Conservation (phyloP, 169 alveolate genomes). For the Theileria equi region DNA sequence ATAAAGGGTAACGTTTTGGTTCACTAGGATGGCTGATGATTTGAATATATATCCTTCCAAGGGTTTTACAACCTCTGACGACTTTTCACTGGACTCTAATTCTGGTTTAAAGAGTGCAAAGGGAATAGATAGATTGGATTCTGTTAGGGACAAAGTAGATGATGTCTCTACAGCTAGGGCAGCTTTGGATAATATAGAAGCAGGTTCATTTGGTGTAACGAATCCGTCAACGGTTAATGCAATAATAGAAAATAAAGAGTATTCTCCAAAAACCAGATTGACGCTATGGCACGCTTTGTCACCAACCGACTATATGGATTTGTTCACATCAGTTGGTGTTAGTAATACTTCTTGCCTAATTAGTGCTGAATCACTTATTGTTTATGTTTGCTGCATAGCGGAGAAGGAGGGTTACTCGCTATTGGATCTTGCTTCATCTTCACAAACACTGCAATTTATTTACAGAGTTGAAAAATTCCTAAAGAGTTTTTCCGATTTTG, state of each 20-base stretch:
- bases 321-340: constrained; percentile 38
- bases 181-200: constrained; percentile 8
- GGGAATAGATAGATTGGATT: background rate
- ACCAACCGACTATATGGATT: constrained; percentile 34
- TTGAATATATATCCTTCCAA: too few species aligned
- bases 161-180: background rate
- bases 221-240: constrained; percentile 20
- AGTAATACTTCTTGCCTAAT: constrained; percentile 46
- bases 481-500: constrained; percentile 11
- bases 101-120: background rate
- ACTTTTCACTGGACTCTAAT: background rate
- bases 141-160: background rate
- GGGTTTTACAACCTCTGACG: too few species aligned
- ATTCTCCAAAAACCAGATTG: constrained; percentile 22
- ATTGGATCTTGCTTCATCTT: constrained; percentile 40
- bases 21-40: too few species aligned
- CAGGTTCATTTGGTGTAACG: constrained; percentile 38
- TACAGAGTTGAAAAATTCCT: constrained; percentile 52
- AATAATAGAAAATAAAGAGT: constrained; percentile 7
- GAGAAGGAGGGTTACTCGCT: constrained; percentile 50
- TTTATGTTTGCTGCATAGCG: constrained; percentile 51
- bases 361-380: constrained; percentile 60
- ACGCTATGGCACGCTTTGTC: constrained; percentile 58
- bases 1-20: too few species aligned
- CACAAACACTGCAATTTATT: constrained; percentile 53